phyloP scores from a whole-genome alignment of 805 yeast genomes.

The Torulaspora quercuum region DNA sequence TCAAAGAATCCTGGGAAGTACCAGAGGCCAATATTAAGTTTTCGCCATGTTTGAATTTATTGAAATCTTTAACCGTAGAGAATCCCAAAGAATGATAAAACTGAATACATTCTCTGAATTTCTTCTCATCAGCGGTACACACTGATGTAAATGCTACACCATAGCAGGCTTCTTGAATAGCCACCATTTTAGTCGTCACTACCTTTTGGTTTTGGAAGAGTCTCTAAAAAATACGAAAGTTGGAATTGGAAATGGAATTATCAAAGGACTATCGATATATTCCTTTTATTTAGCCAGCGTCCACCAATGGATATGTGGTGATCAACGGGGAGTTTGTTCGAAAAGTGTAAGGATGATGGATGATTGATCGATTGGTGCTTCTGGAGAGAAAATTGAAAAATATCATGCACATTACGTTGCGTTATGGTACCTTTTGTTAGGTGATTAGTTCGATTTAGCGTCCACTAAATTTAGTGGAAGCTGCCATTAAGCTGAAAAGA shows the following conservation, averaged over 20 bases:
- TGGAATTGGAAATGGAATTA: not conserved
- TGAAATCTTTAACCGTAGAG: constrained; percentile 53
- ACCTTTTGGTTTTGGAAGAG: not conserved
- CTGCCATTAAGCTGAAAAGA: no score
- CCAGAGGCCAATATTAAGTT: constrained; percentile 43
- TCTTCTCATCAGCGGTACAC: constrained; percentile 49
- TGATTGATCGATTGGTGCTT: no score
- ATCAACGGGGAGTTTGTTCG: no score
- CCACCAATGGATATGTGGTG: constrained; percentile 6
- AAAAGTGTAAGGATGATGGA: not conserved
- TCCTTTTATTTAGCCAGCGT: constrained; percentile 9
- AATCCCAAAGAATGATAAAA: constrained; percentile 65
- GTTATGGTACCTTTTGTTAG: constrained; percentile 12
- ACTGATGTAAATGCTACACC: constrained; percentile 59
- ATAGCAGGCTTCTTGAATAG: constrained; percentile 30
- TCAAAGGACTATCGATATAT: constrained; percentile 5
- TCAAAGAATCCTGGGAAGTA: constrained; percentile 59
- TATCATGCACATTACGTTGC: no score
- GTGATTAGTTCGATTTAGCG: constrained; percentile 9
- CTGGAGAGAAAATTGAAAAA: no score
- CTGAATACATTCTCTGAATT: constrained; percentile 46
- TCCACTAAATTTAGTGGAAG: constrained; percentile 10
- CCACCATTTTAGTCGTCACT: constrained; percentile 15
- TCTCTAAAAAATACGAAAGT: not conserved
- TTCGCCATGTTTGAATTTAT: constrained; percentile 45